Percentiles rank a stretch among this genome's conserved stretches.
These are phyloP conservation scores for Scedosporium dehoogii DNA, from an alignment of 2,329 filamentous ascomycete species.

Conservation along the genomic window DNA sequence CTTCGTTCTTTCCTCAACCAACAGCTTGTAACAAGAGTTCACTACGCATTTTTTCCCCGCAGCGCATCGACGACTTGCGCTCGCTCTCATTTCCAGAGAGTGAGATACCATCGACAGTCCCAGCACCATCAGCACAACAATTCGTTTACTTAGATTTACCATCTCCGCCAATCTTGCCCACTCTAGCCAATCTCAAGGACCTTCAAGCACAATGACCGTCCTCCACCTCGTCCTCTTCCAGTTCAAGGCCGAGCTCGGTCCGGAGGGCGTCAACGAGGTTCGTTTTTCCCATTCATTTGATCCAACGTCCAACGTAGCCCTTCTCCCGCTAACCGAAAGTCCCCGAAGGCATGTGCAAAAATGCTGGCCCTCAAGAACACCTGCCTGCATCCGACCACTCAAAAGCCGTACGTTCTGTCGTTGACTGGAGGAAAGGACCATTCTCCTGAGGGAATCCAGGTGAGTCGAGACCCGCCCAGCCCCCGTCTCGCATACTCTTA, in stretches of 20 bases:
- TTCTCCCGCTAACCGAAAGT: constrained; percentile 1
- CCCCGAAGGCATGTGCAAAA: constrained; percentile 16
- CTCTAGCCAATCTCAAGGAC: background rate
- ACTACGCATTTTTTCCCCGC: too few species aligned
- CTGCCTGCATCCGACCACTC: constrained; percentile 51
- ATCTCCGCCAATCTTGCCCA: too few species aligned
- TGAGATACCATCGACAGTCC: too few species aligned
- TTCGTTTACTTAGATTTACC: too few species aligned
- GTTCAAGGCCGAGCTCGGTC: constrained; percentile 42
- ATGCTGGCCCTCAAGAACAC: constrained; percentile 41
- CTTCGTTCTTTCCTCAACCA: too few species aligned
- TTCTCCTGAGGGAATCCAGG: constrained; percentile 48
- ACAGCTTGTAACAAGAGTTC: too few species aligned
- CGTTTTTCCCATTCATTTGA: constrained; percentile 12
- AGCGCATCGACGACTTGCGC: too few species aligned
- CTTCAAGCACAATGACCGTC: constrained; percentile 39
- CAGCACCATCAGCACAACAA: too few species aligned
- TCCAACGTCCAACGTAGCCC: too few species aligned
- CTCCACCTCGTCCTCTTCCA: constrained; percentile 57
- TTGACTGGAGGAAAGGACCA: constrained; percentile 50
- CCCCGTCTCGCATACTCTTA: too few species aligned
- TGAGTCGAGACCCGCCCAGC: too few species aligned
- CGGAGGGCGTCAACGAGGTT: constrained; percentile 46
- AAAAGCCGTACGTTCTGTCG: constrained; percentile 50
- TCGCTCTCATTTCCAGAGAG: too few species aligned